Base-by-base conservation (phyloP, 1,284 basidiomycete genomes). In the Trichosporon faecale region DNA sequence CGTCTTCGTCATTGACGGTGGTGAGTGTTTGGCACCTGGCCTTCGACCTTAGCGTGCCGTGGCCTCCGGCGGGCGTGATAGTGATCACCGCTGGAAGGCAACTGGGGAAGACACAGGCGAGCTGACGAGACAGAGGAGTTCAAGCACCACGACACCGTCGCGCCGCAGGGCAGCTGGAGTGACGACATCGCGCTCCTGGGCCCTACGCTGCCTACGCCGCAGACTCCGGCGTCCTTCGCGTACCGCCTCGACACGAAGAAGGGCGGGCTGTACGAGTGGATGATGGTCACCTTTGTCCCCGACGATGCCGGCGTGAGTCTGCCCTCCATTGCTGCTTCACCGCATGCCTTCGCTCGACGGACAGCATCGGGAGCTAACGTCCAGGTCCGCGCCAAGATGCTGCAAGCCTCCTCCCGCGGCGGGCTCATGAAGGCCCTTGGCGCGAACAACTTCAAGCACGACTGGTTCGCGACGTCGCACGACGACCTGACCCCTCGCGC, bases 321-420 rank as follows among this genome's bases (percentile, higher is more conserved):
- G 16, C 21, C 44, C 49, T 25, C 18, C 44, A 4, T 7, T 46
- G 35, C 35, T 37, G 9, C 3, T 12, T 3, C 9, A 14, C 35
- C 9, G 11, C 12, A 37, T n/a, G n/a, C n/a, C n/a, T n/a, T n/a
- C n/a, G 29, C 7, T 64, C 21, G 44, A 29, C 55, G 8, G 7
- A 9, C 23, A 27, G 23, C 11, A 14, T n/a, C n/a, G n/a, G n/a
- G 33, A 64, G 37, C 70, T 71, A 44, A 67, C 66, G 14, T 23
- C 35, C 68, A 82, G 78, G 80, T 83, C 12, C 76, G 83, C 57
- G 78, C 79, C 23, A 84, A 96, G 91, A 96, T 95, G 94, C 85
- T 96, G 31, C 95, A 95, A 81, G 94, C 94, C n/a, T 91, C 93
- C 1, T 90, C 91, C 0, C 88, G 93, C 66, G 86, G 87, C 29